Percentiles rank a stretch among this genome's conserved stretches.
phyloP scores from a whole-genome alignment of 2,329 filamentous ascomycete species.

The Diaporthe eres region DNA sequence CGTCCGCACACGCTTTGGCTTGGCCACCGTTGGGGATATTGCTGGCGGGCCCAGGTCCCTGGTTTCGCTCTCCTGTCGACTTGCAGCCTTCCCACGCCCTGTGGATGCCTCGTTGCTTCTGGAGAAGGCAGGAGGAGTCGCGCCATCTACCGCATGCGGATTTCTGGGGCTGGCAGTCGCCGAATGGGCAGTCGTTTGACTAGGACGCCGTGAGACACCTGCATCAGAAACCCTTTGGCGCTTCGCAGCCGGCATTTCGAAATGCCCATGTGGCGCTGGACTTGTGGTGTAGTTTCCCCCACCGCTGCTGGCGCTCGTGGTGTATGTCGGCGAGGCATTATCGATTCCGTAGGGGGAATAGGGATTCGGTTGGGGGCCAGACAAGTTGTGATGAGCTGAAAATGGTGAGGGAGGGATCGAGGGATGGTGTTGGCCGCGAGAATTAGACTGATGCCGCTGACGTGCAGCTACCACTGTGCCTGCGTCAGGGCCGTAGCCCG shows the following conservation, averaged over 20 bases:
- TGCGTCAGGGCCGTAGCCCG: conserved; percentile 42
- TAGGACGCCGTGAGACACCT: conserved; percentile 5
- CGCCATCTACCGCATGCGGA: neutral
- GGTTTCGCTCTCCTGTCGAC: conserved; percentile 19
- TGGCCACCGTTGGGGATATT: conserved; percentile 51
- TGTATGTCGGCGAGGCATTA: conserved; percentile 34
- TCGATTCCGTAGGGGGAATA: conserved; percentile 32
- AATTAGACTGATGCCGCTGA: conserved; percentile 32
- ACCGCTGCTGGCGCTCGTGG: conserved; percentile 32
- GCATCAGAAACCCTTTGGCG: conserved; percentile 39
- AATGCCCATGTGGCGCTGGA: conserved; percentile 36
- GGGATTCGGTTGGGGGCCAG: neutral
- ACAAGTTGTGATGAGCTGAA: conserved; percentile 14
- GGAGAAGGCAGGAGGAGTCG: neutral
- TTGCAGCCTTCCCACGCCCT: neutral
- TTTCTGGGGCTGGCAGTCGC: conserved; percentile 2
- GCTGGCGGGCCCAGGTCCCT: conserved; percentile 4
- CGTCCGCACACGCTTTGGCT: conserved; percentile 89
- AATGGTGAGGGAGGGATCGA: neutral
- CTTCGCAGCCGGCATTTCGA: conserved; percentile 39
- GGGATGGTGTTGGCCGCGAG: conserved; percentile 23
- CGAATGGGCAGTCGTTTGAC: conserved; percentile 5
- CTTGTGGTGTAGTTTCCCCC: conserved; percentile 35
- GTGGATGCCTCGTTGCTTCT: neutral
- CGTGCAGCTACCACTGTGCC: conserved; percentile 34